Percentiles rank a stretch among this genome's conserved stretches.
These are phyloP conservation scores for Diaporthe aspalathi DNA, from an alignment of 2,329 filamentous ascomycete species.

Conservation along the genomic window DNA sequence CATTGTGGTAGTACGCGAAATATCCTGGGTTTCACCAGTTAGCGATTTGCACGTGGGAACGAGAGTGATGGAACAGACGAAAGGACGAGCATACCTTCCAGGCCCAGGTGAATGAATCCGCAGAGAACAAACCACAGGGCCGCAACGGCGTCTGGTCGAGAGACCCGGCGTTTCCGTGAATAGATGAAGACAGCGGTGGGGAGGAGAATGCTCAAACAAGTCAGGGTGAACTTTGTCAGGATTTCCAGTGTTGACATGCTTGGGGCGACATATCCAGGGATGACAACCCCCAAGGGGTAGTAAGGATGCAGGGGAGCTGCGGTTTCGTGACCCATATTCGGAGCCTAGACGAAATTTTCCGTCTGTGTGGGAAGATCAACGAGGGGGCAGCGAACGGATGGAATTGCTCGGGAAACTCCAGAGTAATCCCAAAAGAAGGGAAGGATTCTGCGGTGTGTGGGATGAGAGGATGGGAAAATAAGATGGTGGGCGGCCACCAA, in stretches of 20 bases:
- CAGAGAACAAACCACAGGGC: constrained; percentile 83
- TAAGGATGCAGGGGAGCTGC: constrained; percentile 68
- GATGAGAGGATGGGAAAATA: too few species aligned
- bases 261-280: constrained; percentile 75
- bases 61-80: neutral
- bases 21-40: constrained; percentile 54
- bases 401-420: neutral
- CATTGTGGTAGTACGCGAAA: constrained; percentile 57
- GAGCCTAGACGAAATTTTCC: neutral
- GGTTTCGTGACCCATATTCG: neutral
- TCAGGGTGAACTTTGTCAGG: constrained; percentile 68
- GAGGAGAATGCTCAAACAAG: constrained; percentile 66
- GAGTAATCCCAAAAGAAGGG: neutral
- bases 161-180: constrained; percentile 57
- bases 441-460: neutral
- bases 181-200: constrained; percentile 4
- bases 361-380: neutral
- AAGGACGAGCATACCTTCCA: constrained; percentile 50
- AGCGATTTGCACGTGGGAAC: constrained; percentile 36
- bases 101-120: constrained; percentile 60
- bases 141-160: constrained; percentile 64
- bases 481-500: neutral
- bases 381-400: neutral
- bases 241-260: constrained; percentile 69
- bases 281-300: constrained; percentile 73